Evolutionary conservation across 2,329 filamentous ascomycete species (phyloP).

Genomic region (Ophiostoma sp.): DNA sequence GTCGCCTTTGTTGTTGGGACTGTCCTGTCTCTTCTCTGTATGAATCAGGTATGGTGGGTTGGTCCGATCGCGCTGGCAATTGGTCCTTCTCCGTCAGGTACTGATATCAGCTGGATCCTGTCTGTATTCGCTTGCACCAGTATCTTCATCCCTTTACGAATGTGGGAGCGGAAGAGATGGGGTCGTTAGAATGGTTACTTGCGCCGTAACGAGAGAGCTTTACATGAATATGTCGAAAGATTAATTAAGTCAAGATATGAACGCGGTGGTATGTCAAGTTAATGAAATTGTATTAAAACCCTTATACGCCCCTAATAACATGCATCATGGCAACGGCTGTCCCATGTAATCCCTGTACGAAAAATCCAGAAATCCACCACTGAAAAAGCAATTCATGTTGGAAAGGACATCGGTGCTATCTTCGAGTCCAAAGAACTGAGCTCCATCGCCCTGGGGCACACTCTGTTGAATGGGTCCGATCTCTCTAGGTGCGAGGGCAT

Average conservation of each 20-base stretch:
- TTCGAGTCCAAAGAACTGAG: conserved; percentile 6
- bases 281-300: background rate
- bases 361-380: conserved; percentile 12
- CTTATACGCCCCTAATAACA: background rate
- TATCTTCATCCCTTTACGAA: background rate
- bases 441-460: background rate
- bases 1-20: background rate
- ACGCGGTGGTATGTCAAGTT: background rate
- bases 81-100: background rate
- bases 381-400: conserved; percentile 11
- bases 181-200: background rate
- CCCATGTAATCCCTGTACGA: conserved; percentile 14
- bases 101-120: background rate
- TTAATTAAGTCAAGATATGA: background rate
- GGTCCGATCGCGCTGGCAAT: conserved; percentile 10
- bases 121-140: background rate
- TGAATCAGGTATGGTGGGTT: conserved; percentile 17
- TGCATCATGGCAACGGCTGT: background rate
- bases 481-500: background rate
- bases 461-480: background rate
- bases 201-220: background rate
- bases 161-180: conserved; percentile 2
- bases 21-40: background rate
- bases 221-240: background rate
- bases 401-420: conserved; percentile 10